phyloP scores from a whole-genome alignment of 2,329 filamentous ascomycete genomes.

The Trichoderma simmonsii region DNA sequence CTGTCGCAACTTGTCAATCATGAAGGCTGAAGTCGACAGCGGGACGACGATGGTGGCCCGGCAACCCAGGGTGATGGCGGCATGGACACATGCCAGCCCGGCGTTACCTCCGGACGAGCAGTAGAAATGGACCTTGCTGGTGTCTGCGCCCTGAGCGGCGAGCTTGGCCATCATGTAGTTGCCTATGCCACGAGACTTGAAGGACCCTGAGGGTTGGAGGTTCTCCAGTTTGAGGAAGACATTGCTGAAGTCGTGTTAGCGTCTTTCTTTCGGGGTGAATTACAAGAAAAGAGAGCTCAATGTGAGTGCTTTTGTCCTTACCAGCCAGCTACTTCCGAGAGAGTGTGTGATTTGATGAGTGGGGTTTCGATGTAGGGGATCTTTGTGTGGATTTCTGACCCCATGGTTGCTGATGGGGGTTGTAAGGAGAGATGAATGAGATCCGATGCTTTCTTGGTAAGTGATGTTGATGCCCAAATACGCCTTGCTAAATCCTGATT shows the following conservation, averaged over 20 bases:
- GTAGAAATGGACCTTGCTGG: slow-evolving; percentile 58
- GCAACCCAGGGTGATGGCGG: slow-evolving; percentile 58
- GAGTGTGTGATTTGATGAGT: slow-evolving; percentile 57
- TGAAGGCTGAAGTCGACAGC: slow-evolving; percentile 58
- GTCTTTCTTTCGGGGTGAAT: not conserved
- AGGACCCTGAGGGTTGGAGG: slow-evolving; percentile 76
- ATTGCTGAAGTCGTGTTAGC: slow-evolving; percentile 44
- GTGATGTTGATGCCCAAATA: not conserved
- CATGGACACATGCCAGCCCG: slow-evolving; percentile 73
- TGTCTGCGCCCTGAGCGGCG: slow-evolving; percentile 14
- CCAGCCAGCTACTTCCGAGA: slow-evolving; percentile 24
- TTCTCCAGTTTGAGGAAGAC: slow-evolving; percentile 82
- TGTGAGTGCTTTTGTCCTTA: not conserved
- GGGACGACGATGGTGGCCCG: slow-evolving; percentile 72
- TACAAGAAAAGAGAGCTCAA: too few species aligned
- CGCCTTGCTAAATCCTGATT: not conserved
- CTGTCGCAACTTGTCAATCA: slow-evolving; percentile 64
- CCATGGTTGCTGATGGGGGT: not conserved
- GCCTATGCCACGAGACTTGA: slow-evolving; percentile 77
- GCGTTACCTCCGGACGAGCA: slow-evolving; percentile 75
- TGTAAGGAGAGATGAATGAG: not conserved
- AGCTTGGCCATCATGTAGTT: slow-evolving; percentile 58
- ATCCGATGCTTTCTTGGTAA: not conserved
- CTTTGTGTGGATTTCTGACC: not conserved
- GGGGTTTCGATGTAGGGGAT: slow-evolving; percentile 67